Percentiles rank a stretch among this genome's conserved stretches.
Conservation (phyloP, 78 protist genomes). For the Protostelium mycophagum region DNA sequence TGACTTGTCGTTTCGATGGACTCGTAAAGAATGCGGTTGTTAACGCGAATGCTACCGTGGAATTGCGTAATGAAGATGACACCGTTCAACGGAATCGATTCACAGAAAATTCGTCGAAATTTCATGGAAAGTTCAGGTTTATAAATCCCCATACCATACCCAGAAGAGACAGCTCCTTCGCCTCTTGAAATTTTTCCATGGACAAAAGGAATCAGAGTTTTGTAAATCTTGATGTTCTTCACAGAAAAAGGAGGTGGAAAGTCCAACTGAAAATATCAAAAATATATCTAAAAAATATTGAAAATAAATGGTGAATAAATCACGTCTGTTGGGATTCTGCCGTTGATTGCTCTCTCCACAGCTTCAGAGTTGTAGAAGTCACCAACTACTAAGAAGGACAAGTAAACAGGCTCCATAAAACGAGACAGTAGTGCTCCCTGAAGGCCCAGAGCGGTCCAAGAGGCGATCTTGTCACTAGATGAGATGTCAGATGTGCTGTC, state of each 20-base stretch:
- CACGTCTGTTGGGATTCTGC: background rate
- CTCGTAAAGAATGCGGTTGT: too few species aligned
- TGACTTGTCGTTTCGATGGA: too few species aligned
- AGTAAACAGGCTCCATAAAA: background rate
- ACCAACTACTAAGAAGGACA: background rate
- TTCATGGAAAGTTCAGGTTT: background rate
- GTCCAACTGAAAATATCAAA: too few species aligned
- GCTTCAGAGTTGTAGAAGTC: background rate
- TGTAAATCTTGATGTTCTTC: too few species aligned
- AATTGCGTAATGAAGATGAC: too few species aligned
- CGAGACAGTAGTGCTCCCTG: background rate
- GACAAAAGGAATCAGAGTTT: too few species aligned
- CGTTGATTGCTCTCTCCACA: background rate
- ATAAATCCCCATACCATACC: too few species aligned
- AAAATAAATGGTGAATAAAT: too few species aligned
- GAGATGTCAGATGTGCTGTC: background rate
- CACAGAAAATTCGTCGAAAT: background rate
- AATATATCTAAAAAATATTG: too few species aligned
- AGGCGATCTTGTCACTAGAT: background rate
- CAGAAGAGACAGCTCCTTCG: background rate
- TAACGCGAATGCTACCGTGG: too few species aligned
- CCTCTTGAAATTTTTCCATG: too few species aligned
- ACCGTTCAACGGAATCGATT: background rate
- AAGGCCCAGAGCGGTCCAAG: background rate
- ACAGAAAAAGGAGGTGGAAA: too few species aligned